Conservation (phyloP, 2,329 filamentous ascomycete genomes). For the Cladosporium halotolerans region DNA sequence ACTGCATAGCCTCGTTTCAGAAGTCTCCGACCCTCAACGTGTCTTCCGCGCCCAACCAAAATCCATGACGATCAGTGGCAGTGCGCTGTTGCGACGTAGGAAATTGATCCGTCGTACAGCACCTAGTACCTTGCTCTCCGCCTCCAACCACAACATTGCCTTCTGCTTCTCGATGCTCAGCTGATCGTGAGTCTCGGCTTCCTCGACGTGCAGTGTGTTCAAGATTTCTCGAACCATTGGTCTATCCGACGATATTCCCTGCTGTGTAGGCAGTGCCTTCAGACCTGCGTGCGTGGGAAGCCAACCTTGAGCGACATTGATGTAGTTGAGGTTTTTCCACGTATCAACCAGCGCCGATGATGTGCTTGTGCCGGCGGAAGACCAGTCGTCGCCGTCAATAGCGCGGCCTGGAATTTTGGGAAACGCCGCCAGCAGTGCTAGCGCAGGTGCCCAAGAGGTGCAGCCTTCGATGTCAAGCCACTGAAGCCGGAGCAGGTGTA, state of each 20-base stretch:
- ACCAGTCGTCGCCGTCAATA: constrained; percentile 11
- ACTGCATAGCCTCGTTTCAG: background rate
- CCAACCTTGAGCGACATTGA: constrained; percentile 41
- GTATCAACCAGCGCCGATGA: constrained; percentile 34
- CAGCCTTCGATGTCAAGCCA: constrained; percentile 60
- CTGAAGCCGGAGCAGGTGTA: constrained; percentile 51
- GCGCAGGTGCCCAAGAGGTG: constrained; percentile 47
- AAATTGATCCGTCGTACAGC: constrained; percentile 29
- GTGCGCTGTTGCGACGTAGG: constrained; percentile 16
- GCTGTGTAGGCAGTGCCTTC: constrained; percentile 28
- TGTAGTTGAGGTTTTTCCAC: constrained; percentile 39
- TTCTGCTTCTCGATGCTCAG: constrained; percentile 23
- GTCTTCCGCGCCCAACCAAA: constrained; percentile 16
- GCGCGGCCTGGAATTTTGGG: background rate
- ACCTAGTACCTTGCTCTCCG: constrained; percentile 31
- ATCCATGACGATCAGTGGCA: constrained; percentile 24
- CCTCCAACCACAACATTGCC: constrained; percentile 33
- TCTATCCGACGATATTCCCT: constrained; percentile 19
- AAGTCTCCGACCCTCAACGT: background rate
- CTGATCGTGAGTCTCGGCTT: constrained; percentile 6
- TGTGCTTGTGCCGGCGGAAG: constrained; percentile 17
- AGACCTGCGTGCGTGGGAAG: constrained; percentile 29
- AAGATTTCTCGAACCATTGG: constrained; percentile 31
- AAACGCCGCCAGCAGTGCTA: constrained; percentile 25
- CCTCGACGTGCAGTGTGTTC: constrained; percentile 22